Evolutionary conservation across 306 rosid species (phyloP), one percentile per base, ranked within the genome.

Genomic region (Sindora glabra): DNA sequence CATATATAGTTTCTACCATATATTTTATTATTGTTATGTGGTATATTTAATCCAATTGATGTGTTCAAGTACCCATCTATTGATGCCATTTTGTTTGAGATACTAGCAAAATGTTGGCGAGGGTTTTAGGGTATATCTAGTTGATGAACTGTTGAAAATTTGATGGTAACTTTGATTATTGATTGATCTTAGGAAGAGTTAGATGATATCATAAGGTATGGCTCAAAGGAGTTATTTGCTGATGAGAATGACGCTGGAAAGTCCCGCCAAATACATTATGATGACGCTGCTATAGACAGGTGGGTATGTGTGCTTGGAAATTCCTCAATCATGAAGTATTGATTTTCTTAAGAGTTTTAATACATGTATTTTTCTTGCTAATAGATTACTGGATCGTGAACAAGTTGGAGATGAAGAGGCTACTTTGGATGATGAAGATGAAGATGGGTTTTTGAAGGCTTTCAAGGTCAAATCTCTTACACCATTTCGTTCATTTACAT

Each of bases 241-340:
- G 99, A 86, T 13, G 99, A 92, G 79, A 77, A 89, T 79, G 99
- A 92, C 42, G 86, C 77, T 7, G 86, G 95, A 41, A 92, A 92
- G 65, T 89, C 99, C 57, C 86, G 99, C 64, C 99, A 92, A 73
- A 92, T 92, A 50, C 99, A 89, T 84, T 92, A 92, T 59, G 99
- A 92, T 66, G 95, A 83, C 55, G 83, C 95, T 48, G 92, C 99
- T 12, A 92, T 92, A 21, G 90, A 92, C 50, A 89, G 95, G n/a
- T n/a, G n/a, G n/a, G 99, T 92, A 71, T 48, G 23, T 54, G 33
- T 59, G 56, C 60, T 44, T 27, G 39, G 26, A 14, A 57, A 6
- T 42, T 34, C 17, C 18, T 47, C 53, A 42, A 55, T 10, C 26
- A 70, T 45, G 18, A 56, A 33, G n/a, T 69, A 21, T 29, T 41